Percentiles rank a stretch among this genome's conserved stretches.
Evolutionary conservation across 768 basidiomycete species (phyloP).

Genomic region (Suillus variegatus): DNA sequence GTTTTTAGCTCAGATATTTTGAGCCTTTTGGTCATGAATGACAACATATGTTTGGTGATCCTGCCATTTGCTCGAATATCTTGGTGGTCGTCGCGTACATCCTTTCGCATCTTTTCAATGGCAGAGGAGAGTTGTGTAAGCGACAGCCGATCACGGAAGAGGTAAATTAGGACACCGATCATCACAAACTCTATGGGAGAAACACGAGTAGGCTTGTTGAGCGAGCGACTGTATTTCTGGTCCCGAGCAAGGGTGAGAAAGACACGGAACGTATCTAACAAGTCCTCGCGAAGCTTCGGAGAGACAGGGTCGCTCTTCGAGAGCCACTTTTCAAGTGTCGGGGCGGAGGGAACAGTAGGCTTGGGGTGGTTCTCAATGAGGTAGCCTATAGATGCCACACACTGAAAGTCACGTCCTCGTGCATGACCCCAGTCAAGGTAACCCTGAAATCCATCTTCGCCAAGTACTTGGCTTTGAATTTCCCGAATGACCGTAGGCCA

Average conservation of each 20-base stretch:
- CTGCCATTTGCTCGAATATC: conserved; percentile 44
- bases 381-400: conserved; percentile 39
- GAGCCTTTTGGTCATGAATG: conserved; percentile 32
- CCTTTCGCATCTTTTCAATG: conserved; percentile 39
- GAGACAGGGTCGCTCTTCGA: conserved; percentile 27
- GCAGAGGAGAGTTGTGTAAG: conserved; percentile 45
- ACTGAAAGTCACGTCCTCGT: conserved; percentile 49
- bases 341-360: conserved; percentile 24
- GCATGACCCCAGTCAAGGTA: conserved; percentile 45
- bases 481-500: conserved; percentile 44
- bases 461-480: conserved; percentile 38
- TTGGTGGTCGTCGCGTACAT: conserved; percentile 37
- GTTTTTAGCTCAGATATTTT: conserved; percentile 34
- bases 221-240: conserved; percentile 31
- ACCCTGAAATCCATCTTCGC: conserved; percentile 37
- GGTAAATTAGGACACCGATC: conserved; percentile 41
- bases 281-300: conserved; percentile 26
- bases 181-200: conserved; percentile 49
- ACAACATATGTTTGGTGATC: conserved; percentile 35
- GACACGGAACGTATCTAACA: conserved; percentile 35
- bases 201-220: conserved; percentile 37
- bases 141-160: conserved; percentile 33
- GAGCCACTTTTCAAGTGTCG: conserved; percentile 40
- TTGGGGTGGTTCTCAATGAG: conserved; percentile 34
- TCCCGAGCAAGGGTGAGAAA: conserved; percentile 36